These are phyloP conservation scores for Amaranthus hypochondriacus DNA, from an alignment of 148 eudicot species.

Conservation along the genomic window DNA sequence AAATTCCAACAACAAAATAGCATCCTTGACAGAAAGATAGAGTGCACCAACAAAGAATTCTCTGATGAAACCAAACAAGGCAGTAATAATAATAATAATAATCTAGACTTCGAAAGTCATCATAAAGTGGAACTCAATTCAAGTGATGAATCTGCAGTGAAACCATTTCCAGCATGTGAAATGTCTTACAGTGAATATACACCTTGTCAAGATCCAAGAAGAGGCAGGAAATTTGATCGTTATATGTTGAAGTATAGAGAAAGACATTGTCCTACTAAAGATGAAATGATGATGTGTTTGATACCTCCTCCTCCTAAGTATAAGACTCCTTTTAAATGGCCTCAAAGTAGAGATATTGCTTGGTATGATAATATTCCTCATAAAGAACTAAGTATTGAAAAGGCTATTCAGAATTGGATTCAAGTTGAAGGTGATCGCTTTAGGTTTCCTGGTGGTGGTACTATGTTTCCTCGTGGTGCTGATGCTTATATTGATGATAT, in stretches of 20 bases:
- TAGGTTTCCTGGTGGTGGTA: constrained; percentile 92
- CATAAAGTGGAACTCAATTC: constrained; percentile 49
- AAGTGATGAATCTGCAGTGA: constrained; percentile 17
- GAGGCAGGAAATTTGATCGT: constrained; percentile 74
- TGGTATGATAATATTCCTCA: constrained; percentile 94
- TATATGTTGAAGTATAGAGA: constrained; percentile 79
- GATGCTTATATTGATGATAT: constrained; percentile 93
- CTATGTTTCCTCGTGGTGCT: constrained; percentile 95
- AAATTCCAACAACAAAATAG: constrained; percentile 29
- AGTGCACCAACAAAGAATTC: constrained; percentile 17
- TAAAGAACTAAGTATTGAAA: constrained; percentile 92
- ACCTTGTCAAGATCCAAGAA: constrained; percentile 65
- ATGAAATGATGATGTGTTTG: constrained; percentile 61
- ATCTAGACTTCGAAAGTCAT: constrained; percentile 71
- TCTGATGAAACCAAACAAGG: constrained; percentile 10
- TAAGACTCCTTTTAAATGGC: constrained; percentile 91
- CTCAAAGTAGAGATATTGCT: constrained; percentile 80
- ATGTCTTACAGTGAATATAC: constrained; percentile 70
- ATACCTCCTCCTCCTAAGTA: constrained; percentile 90
- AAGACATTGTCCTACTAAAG: constrained; percentile 76
- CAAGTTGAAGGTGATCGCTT: constrained; percentile 89
- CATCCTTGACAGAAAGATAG: constrained; percentile 24
- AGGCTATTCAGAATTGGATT: constrained; percentile 93
- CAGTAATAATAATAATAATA: background rate
- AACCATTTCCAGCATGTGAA: constrained; percentile 58